Base-by-base conservation (phyloP, 176 grass and related monocot species). In the Phyllostachys edulis region DNA sequence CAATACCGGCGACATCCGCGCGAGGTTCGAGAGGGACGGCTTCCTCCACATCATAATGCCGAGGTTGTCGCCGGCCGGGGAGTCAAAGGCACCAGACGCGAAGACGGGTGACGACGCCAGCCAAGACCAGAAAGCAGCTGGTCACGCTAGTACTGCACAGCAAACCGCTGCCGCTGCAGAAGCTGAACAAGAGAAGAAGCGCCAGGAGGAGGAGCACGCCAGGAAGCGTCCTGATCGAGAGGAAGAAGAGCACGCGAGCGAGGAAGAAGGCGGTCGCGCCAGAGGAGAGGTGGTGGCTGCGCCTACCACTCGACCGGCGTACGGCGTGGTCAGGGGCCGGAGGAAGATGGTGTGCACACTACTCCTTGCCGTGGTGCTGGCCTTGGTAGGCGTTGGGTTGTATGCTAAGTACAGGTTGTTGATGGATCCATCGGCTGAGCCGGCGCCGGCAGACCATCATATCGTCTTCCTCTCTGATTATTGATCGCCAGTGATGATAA, bases 1-100 rank as follows among this genome's bases (percentile, higher is more conserved):
- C 82, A 24, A 86, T 74, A 17, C 63, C 7, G 21, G 9, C 32
- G 34, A 12, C 50, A 46, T 89, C 78, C 67, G 73, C n/a, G 83
- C 83, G 0, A 80, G 68, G 34, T 72, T 88, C 71, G 49, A 86
- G 37, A 81, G 69, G 81, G 29, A 59, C 42, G 72, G 72, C 66
- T 4, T 82, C 38, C 82, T 92, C 50, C 21, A 56, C 73, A 60
- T 92, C 72, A 76, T 8, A 13, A 85, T 92, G 82, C 82, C 90
- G 3, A 85, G 32, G 38, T 55, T 81, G 32, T 56, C 64, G 37
- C 8, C 73, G 20, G 51, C 73, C 9, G 29, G 38, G 27, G 29
- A 20, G 27, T 23, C 67, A 6, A 2, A 5, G 56, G 26, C 24
- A 6, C 23, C 61, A 45, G 49, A 23, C 8, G 13, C 39, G 9